A percentile compares a stretch with the other conserved stretches of the same genome.
Evolutionary conservation across 1,284 basidiomycete genomes (phyloP).

Genomic region (Mycosarcoma maydis): DNA sequence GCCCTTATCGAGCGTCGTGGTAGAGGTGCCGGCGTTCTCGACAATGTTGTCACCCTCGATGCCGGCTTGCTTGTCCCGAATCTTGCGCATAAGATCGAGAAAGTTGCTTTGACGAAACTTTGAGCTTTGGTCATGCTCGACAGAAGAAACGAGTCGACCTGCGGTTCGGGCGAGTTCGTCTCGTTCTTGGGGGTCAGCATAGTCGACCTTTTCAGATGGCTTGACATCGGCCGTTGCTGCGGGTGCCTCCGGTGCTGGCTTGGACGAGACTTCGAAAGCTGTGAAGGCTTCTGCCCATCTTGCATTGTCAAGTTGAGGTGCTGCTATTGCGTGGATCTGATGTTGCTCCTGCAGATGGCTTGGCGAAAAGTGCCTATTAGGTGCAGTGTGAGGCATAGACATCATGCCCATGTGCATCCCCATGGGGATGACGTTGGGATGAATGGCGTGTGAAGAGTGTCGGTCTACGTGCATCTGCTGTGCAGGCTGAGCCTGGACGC

Average conservation of each 20-base stretch:
- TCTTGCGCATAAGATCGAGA: conserved; percentile 83
- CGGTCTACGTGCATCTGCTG: conserved; percentile 26
- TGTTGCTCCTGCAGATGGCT: conserved; percentile 23
- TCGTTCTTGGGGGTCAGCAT: conserved; percentile 40
- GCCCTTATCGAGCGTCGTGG: conserved; percentile 25
- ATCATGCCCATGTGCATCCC: conserved; percentile 30
- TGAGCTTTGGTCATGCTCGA: conserved; percentile 74
- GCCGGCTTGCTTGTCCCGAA: conserved; percentile 83
- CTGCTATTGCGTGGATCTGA: conserved; percentile 11
- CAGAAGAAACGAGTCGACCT: conserved; percentile 65
- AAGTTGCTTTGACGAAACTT: conserved; percentile 91
- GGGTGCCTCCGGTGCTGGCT: neutral
- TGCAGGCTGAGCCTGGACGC: conserved; percentile 2
- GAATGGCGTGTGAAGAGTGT: conserved; percentile 11
- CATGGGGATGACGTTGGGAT: conserved; percentile 37
- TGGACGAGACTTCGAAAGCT: conserved; percentile 39
- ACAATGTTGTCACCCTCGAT: conserved; percentile 85
- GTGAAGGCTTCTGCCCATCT: conserved; percentile 63
- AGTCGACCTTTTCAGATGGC: conserved; percentile 16
- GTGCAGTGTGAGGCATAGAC: conserved; percentile 16
- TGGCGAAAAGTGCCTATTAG: conserved; percentile 18
- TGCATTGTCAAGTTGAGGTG: conserved; percentile 38
- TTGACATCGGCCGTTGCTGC: conserved; percentile 9
- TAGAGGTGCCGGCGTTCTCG: conserved; percentile 27
- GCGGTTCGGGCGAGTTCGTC: conserved; percentile 68